Evolutionary conservation across 1,139 yeast genomes (phyloP).

Genomic region (Wickerhamomyces sp.): DNA sequence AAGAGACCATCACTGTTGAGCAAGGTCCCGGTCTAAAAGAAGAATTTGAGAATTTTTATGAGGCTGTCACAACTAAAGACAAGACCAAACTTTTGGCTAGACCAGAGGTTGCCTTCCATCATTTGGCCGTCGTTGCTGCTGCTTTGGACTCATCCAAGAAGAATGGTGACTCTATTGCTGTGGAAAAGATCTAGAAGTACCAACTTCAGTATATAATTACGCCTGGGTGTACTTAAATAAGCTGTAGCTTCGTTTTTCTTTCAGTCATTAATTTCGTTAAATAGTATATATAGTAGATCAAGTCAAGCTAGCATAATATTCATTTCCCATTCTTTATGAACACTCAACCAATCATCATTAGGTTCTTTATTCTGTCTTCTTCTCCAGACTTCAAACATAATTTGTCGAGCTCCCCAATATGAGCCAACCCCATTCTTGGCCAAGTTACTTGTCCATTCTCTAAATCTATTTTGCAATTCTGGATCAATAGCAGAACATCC

Average conservation of each 20-base stretch:
- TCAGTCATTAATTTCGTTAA: no score
- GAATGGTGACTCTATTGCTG: conserved; percentile 53
- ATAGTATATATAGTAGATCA: no score
- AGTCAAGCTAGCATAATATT: conserved; percentile 61
- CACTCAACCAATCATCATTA: conserved; percentile 73
- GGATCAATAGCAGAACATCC: conserved; percentile 73
- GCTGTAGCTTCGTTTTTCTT: no score
- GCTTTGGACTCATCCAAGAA: conserved; percentile 64
- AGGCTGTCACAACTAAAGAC: conserved; percentile 62
- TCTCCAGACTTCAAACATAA: conserved; percentile 85
- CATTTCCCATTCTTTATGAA: conserved; percentile 80
- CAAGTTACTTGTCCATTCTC: conserved; percentile 76
- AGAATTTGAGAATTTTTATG: conserved; percentile 72
- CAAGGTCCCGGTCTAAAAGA: conserved; percentile 48
- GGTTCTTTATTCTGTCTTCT: conserved; percentile 55
- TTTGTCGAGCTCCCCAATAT: conserved; percentile 81
- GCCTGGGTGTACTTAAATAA: no score
- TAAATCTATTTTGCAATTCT: conserved; percentile 59
- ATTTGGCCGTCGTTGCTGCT: conserved; percentile 84
- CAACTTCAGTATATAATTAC: no score
- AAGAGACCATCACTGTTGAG: conserved; percentile 38
- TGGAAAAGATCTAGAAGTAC: conserved; percentile 27
- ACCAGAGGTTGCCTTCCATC: conserved; percentile 83
- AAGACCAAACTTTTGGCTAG: conserved; percentile 51
- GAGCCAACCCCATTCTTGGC: conserved; percentile 75